Percentiles rank a stretch among this genome's conserved stretches.
Evolutionary conservation across 371 early-diverging fungal genomes (phyloP).

Genomic region (Coemansia sp.): DNA sequence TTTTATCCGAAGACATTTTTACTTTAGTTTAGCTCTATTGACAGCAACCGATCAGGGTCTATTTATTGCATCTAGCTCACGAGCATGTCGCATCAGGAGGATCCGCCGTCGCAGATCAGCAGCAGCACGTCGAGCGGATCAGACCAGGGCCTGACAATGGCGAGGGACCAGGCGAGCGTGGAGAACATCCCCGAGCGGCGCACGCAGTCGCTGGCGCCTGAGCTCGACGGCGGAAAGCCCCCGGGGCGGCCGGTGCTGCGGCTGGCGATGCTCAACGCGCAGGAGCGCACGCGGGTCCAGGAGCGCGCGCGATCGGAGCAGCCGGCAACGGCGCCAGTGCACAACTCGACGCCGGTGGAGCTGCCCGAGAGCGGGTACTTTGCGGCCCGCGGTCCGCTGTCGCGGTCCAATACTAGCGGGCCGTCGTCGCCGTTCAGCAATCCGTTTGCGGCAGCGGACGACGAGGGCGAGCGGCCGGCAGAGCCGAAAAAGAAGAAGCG

Average conservation of each 20-base stretch:
- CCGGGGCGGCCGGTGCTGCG: constrained; percentile 26
- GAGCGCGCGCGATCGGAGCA: constrained; percentile 12
- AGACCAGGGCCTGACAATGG: neutral
- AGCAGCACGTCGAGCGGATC: constrained; percentile 7
- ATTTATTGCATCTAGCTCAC: no score
- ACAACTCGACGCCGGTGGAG: constrained; percentile 10
- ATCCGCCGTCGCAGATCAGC: constrained; percentile 5
- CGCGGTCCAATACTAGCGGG: constrained; percentile 15
- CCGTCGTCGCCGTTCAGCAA: neutral
- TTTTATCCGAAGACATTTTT: no score
- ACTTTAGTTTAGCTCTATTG: no score
- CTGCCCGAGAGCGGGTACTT: constrained; percentile 43
- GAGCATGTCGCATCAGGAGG: constrained; percentile 8
- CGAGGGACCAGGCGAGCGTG: neutral
- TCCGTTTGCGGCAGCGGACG: constrained; percentile 7
- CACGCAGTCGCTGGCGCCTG: constrained; percentile 14
- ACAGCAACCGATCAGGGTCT: no score
- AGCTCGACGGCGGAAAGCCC: constrained; percentile 5
- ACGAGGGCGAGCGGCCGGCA: neutral
- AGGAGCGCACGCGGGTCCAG: constrained; percentile 8
- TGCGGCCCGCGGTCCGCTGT: constrained; percentile 28
- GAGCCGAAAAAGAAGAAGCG: neutral
- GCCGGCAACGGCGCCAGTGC: constrained; percentile 35
- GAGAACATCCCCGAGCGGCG: constrained; percentile 13
- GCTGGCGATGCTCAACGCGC: constrained; percentile 37